Conservation (phyloP, 2,329 filamentous ascomycete species). For the Hymenotorrendiella dingleyae region DNA sequence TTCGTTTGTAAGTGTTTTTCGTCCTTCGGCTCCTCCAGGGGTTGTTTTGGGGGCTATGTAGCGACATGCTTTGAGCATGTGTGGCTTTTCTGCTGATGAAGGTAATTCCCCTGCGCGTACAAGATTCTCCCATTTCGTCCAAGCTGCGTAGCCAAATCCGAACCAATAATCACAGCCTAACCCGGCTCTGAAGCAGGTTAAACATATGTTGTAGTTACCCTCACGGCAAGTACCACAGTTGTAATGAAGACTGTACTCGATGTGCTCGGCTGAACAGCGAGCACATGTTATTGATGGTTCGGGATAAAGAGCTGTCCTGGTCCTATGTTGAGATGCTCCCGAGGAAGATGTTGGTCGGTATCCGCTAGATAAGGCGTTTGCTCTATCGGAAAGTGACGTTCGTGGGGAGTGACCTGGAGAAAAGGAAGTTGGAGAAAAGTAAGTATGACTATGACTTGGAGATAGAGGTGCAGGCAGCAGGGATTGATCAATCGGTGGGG, state of each 20-base stretch:
- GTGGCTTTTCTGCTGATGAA: slow-evolving; percentile 41
- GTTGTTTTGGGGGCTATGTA: slow-evolving; percentile 45
- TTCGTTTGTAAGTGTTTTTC: slow-evolving; percentile 55
- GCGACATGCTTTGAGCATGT: slow-evolving; percentile 53
- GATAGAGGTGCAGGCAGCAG: slow-evolving; percentile 28
- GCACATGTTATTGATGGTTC: slow-evolving; percentile 73
- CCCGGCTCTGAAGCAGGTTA: slow-evolving; percentile 70
- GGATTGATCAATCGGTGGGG: slow-evolving; percentile 18
- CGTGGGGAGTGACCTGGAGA: slow-evolving; percentile 16
- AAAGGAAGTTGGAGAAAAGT: slow-evolving; percentile 3
- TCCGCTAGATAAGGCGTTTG: slow-evolving; percentile 25
- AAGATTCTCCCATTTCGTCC: slow-evolving; percentile 57
- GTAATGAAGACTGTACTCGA: slow-evolving; percentile 84
- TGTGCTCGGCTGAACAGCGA: slow-evolving; percentile 62
- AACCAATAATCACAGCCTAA: slow-evolving; percentile 83
- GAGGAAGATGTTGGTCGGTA: slow-evolving; percentile 28
- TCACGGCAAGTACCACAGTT: slow-evolving; percentile 66
- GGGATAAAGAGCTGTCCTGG: slow-evolving; percentile 42
- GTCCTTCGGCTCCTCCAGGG: slow-evolving; percentile 48
- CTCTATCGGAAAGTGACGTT: slow-evolving; percentile 24
- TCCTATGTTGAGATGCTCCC: slow-evolving; percentile 14
- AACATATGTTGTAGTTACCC: slow-evolving; percentile 73
- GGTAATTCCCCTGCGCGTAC: slow-evolving; percentile 28
- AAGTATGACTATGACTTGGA: slow-evolving; percentile 17
- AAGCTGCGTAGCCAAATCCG: slow-evolving; percentile 73